Evolutionary conservation across 495 filamentous ascomycete species (phyloP), one percentile per base, ranked within the genome.

Genomic region (Penicillium waksmanii): DNA sequence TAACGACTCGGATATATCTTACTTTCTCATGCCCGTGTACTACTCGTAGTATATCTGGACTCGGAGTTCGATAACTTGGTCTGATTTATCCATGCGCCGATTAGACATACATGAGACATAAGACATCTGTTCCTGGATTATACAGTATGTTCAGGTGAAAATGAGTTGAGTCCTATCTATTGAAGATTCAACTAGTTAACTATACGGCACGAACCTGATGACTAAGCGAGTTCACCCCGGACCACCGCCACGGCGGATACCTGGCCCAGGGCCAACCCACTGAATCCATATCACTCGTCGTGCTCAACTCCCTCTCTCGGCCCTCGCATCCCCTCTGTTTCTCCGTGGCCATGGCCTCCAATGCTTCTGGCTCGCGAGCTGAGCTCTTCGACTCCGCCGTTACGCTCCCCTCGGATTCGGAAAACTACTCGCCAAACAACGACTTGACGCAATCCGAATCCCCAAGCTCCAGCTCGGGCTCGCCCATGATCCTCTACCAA

Each of bases 371-470:
- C 79, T 69, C 79, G 74, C 66, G 56, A 62, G 73, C 83, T 64
- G 84, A 87, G 64, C 83, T 96, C 66, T 84, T 90, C 70, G 86
- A 90, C 70, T 96, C 89, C 57, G 82, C 87, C 65, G 78, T 94
- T 70, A 96, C 90, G n/a, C 89, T 93, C 65, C 91, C 84, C 54
- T 94, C 89, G 36, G 91, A 96, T 80, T 93, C 87, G 77, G 91
- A 96, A 75, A 92, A 91, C 74, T 97, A 96, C 71, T 90, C 89
- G 15, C 84, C 84, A 51, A 86, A 82, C 72, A 82, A 90, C 59
- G 78, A 89, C 10, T 48, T 19, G 21, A 48, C 46, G 10, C 46
- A 48, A 43, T 85, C 86, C 5, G 77, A 80, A 19, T 85, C 84
- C 12, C 84, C 84, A 11, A 78, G 83, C 0, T 89, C 88, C 3